Base-by-base conservation (phyloP, 177 flowering plant genomes). In the Vitis hybrid region DNA sequence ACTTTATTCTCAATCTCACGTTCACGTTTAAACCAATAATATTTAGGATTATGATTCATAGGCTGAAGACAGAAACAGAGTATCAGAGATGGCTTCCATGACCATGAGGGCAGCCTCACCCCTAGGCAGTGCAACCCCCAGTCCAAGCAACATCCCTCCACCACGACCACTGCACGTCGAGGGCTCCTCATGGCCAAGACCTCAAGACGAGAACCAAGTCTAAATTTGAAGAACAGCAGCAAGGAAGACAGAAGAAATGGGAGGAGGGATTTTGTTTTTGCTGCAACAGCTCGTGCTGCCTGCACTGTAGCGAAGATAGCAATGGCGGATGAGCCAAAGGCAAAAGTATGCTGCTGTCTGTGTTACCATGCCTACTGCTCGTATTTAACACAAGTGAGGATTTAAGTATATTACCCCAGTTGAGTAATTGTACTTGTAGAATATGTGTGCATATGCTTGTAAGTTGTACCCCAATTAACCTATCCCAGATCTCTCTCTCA, bases 331-430 rank as follows among this genome's bases (percentile, higher is more conserved):
- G 97, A 84, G 76, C 96, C 93, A 1, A 85, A 82, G 73, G 59
- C 20, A 1, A 90, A 78, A 77, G 78, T 90, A 92, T 71, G 89
- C 86, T 9, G 88, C 90, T 1, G 63, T 94, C 11, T 94, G 98
- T 68, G 90, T 88, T 44, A 85, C 95, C 17, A 90, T 84, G 91
- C 98, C 97, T 1, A 94, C 98, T 4, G 98, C 98, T 55, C 77
- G 88, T 1, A 74, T 80, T 44, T 83, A 83, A 38, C 83, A 18
- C 77, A 76, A 79, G 44, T 81, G 79, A 76, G 67, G 11, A 50
- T 14, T 14, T 54, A 1, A 17, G 17, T 54, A 17, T 54, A 6
- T 6, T 54, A 24, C 0, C 15, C 15, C 2, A 14, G 17, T 14
- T 54, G 15, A 14, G 6, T 54, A 6, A 54, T 54, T 54, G 57